phyloP scores from a whole-genome alignment of 805 yeast species.

The Ogataea dorogensis region DNA sequence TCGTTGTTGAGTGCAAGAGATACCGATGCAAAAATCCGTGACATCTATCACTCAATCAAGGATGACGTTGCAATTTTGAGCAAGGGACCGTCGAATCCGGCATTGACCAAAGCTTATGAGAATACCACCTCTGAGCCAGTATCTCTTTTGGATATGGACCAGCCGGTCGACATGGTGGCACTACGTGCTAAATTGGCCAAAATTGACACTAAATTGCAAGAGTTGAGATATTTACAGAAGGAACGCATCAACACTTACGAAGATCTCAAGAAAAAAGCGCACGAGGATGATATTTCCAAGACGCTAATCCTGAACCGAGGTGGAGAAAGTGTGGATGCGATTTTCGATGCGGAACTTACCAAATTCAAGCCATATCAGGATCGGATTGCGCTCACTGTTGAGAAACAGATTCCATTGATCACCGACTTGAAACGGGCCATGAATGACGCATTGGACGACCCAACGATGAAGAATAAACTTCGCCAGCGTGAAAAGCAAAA shows the following conservation, averaged over 20 bases:
- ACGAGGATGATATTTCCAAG: conserved; percentile 81
- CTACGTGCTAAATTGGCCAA: conserved; percentile 41
- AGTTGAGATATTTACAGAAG: conserved; percentile 57
- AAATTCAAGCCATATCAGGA: conserved; percentile 71
- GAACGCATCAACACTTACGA: conserved; percentile 62
- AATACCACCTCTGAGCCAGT: conserved; percentile 23
- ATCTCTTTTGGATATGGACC: conserved; percentile 63
- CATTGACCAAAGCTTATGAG: conserved; percentile 36
- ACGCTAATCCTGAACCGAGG: conserved; percentile 57
- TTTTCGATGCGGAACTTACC: conserved; percentile 69
- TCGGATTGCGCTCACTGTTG: conserved; percentile 66
- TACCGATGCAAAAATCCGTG: conserved; percentile 55
- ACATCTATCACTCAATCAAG: conserved; percentile 42
- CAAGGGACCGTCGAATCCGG: conserved; percentile 43
- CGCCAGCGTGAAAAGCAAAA: conserved; percentile 41
- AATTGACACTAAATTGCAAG: conserved; percentile 58
- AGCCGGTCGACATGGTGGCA: conserved; percentile 22
- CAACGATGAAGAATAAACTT: conserved; percentile 43
- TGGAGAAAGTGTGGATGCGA: conserved; percentile 42
- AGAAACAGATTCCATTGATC: conserved; percentile 57
- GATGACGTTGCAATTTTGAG: conserved; percentile 44
- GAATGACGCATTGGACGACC: conserved; percentile 44
- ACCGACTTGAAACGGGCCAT: conserved; percentile 42
- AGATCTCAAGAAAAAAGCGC: conserved; percentile 68
- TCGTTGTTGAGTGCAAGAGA: conserved; percentile 59